Conservation (phyloP, 805 yeast species). For the Brettanomyces naardenensis region DNA sequence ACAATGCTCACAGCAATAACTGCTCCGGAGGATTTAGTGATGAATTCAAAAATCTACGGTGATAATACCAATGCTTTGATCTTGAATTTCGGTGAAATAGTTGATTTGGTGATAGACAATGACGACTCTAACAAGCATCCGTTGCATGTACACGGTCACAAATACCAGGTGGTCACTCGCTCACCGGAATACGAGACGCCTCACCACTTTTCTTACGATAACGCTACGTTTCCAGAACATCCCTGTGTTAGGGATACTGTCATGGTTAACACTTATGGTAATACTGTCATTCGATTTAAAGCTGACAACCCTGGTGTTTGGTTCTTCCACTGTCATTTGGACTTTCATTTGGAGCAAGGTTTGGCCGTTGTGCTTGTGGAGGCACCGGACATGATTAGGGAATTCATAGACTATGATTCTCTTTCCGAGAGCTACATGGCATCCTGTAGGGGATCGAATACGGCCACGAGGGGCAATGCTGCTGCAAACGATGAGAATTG, state of each 20-base stretch:
- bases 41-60: conserved; percentile 62
- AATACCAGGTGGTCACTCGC: conserved; percentile 73
- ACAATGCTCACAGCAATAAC: conserved; percentile 56
- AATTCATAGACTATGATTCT: conserved; percentile 21
- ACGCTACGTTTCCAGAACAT: conserved; percentile 40
- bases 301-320: conserved; percentile 92
- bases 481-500: conserved; percentile 54
- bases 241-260: conserved; percentile 71
- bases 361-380: conserved; percentile 65
- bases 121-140: conserved; percentile 89
- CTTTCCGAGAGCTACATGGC: conserved; percentile 42
- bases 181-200: conserved; percentile 50
- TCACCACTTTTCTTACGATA: conserved; percentile 40
- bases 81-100: conserved; percentile 49
- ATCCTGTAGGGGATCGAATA: conserved; percentile 39
- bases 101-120: conserved; percentile 75
- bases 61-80: conserved; percentile 59
- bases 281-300: conserved; percentile 59
- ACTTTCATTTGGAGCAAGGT: conserved; percentile 81
- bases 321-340: conserved; percentile 90
- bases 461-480: conserved; percentile 56
- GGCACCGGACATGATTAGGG: conserved; percentile 51
- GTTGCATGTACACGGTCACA: conserved; percentile 92
- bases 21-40: conserved; percentile 45
- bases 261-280: conserved; percentile 58